Evolutionary conservation across 1,284 basidiomycete genomes (phyloP).

Genomic region (Trichosporon ovoides): DNA sequence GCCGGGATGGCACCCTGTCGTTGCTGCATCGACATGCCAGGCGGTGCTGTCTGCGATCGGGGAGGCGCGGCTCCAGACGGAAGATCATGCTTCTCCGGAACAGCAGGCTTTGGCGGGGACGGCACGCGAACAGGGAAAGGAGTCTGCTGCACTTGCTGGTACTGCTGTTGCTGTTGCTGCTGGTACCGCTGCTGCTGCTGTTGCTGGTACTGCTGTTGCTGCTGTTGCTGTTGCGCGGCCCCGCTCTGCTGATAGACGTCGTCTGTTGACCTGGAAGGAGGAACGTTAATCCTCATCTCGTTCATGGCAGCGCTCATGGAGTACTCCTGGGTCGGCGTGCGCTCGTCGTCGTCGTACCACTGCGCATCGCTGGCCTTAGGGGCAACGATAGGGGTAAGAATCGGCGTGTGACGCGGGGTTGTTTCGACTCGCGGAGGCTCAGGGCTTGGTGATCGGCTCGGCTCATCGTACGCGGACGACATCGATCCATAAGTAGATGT

Average conservation of each 20-base stretch:
- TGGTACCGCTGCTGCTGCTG: too few species aligned
- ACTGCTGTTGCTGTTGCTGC: too few species aligned
- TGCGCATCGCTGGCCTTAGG: slow-evolving; percentile 19
- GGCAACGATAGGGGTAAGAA: slow-evolving; percentile 20
- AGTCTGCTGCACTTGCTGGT: too few species aligned
- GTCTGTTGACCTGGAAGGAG: slow-evolving; percentile 6
- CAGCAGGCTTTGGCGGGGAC: neutral
- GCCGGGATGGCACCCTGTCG: slow-evolving; percentile 19
- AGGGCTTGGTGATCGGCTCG: slow-evolving; percentile 23
- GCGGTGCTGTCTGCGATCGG: slow-evolving; percentile 21
- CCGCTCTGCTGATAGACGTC: slow-evolving; percentile 10
- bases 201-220: too few species aligned
- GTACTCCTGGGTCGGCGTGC: slow-evolving; percentile 44
- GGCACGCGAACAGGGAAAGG: slow-evolving; percentile 9
- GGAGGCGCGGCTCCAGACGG: slow-evolving; percentile 38
- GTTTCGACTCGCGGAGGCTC: slow-evolving; percentile 12
- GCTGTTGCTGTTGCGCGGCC: neutral
- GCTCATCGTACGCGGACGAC: slow-evolving; percentile 50
- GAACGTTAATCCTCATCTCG: slow-evolving; percentile 12
- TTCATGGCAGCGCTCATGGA: slow-evolving; percentile 19
- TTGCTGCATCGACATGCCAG: slow-evolving; percentile 23
- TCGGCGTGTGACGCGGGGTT: slow-evolving; percentile 10
- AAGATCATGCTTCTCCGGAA: slow-evolving; percentile 17
- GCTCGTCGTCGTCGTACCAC: slow-evolving; percentile 37
- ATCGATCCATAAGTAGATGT: slow-evolving; percentile 28